Evolutionary conservation across 192 early-diverging fungal genomes (phyloP).

Genomic region (Jimgerdemannia flammicorona): DNA sequence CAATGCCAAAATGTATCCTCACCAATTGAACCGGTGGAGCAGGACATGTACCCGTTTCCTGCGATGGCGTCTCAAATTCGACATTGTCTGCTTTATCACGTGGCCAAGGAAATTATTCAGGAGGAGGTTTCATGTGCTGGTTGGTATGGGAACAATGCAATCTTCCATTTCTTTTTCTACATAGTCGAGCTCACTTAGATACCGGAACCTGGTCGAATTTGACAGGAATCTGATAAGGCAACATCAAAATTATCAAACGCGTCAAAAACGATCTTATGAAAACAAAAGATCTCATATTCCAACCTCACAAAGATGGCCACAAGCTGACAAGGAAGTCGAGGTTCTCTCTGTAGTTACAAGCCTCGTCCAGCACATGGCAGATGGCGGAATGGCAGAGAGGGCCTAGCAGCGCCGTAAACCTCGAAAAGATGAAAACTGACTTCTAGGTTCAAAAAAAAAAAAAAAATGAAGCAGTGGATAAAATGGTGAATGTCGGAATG

Average conservation of each 20-base stretch:
- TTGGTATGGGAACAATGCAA: constrained; percentile 37
- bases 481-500: too few relatives aligned
- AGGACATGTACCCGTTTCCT: background rate
- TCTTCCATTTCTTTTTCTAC: constrained; percentile 72
- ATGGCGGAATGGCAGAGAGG: too few relatives aligned
- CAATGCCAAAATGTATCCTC: background rate
- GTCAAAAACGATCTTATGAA: background rate
- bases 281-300: constrained; percentile 26
- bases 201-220: constrained; percentile 65
- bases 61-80: background rate
- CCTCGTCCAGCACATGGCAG: constrained; percentile 70
- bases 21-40: background rate
- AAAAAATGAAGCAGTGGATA: too few relatives aligned
- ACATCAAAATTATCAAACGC: constrained; percentile 7
- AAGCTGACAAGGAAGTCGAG: constrained; percentile 67
- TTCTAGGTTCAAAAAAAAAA: too few relatives aligned
- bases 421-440: too few relatives aligned
- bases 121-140: too few relatives aligned
- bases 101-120: too few relatives aligned
- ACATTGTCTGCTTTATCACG: background rate
- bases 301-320: constrained; percentile 60
- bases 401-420: too few relatives aligned
- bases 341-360: constrained; percentile 59
- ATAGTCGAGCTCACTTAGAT: constrained; percentile 65
- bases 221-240: constrained; percentile 50